Percentiles rank a stretch among this genome's conserved stretches.
Evolutionary conservation across 768 basidiomycete genomes (phyloP).

Genomic region (Auricularia sp.): DNA sequence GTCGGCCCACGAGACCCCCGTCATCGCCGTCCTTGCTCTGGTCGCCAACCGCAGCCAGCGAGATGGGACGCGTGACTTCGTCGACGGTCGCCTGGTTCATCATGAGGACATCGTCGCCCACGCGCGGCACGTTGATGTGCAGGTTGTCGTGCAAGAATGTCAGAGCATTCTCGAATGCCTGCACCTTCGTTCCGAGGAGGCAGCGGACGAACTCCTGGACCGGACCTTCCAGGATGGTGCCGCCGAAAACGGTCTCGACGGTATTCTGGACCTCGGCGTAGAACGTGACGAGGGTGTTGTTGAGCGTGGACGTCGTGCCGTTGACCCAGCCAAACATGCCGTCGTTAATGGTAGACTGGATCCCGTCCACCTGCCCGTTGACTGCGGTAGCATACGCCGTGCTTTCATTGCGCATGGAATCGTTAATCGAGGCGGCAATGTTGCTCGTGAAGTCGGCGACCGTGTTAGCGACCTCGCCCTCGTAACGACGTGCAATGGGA

Average conservation of each 20-base stretch:
- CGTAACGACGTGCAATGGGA: constrained; percentile 61
- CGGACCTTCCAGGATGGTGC: constrained; percentile 70
- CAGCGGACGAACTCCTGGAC: constrained; percentile 83
- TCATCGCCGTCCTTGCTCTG: constrained; percentile 38
- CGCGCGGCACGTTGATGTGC: constrained; percentile 63
- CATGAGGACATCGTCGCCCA: constrained; percentile 66
- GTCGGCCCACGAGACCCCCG: constrained; percentile 54
- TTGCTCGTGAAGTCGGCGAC: constrained; percentile 55
- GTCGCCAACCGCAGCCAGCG: constrained; percentile 64
- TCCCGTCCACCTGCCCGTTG: constrained; percentile 56
- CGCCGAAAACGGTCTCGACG: constrained; percentile 72
- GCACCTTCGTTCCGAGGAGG: constrained; percentile 84
- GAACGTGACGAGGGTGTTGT: constrained; percentile 75
- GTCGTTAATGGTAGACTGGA: constrained; percentile 73
- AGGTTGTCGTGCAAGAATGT: constrained; percentile 90
- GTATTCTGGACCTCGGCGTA: constrained; percentile 75
- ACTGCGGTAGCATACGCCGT: constrained; percentile 63
- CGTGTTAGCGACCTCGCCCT: constrained; percentile 48
- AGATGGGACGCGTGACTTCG: constrained; percentile 71
- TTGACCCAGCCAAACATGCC: constrained; percentile 95
- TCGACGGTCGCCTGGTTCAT: constrained; percentile 62
- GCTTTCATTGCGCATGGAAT: constrained; percentile 76
- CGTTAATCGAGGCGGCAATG: constrained; percentile 69
- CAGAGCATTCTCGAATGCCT: constrained; percentile 74
- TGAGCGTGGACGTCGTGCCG: constrained; percentile 75